Evolutionary conservation across 2,329 filamentous ascomycete species (phyloP), one percentile per base, ranked within the genome.

Genomic region (Alternaria alternata): DNA sequence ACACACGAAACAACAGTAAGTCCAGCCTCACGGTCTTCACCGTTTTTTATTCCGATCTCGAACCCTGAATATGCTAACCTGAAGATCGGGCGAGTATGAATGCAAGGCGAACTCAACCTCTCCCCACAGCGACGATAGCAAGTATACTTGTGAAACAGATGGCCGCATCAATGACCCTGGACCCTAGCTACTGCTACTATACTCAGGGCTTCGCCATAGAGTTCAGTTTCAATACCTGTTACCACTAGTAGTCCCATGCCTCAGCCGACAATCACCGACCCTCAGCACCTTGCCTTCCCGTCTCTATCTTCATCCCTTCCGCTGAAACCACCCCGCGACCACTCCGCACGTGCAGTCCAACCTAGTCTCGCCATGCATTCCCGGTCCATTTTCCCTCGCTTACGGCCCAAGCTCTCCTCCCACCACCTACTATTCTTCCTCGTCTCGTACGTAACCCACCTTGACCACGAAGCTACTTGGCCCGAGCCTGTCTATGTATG

Each of bases 151-250:
- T 49, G 46, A 49, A 49, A 49, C 46, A 36, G 5, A 24, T 14
- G 32, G 3, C 46, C 14, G 9, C 0, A 32, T 11, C 4, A 9
- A 24, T 20, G 8, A n/a, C 14, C 20, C 3, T 30, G 36, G 20
- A 48, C 30, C 30, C 32, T 49, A 3, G 22, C 2, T 32, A 36
- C 46, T 12, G 20, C 14, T 49, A 20, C 3, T 4, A 24, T 49
- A 7, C 20, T 42, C 46, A 36, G 22, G 14, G 14, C 20, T 20
- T 24, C 11, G 5, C 14, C 32, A 49, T 36, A 38, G n/a, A 26
- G 30, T 49, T 49, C 9, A 26, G 20, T 36, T 36, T 49, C 46
- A 38, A 49, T 49, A 49, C 36, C 46, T 16, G 30, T 49, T 49
- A 26, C 20, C 46, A 38, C 24, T 7, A 49, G 20, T 3, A 20